Conservation (phyloP, 257 asterid species). For the Rubia yunnanensis region DNA sequence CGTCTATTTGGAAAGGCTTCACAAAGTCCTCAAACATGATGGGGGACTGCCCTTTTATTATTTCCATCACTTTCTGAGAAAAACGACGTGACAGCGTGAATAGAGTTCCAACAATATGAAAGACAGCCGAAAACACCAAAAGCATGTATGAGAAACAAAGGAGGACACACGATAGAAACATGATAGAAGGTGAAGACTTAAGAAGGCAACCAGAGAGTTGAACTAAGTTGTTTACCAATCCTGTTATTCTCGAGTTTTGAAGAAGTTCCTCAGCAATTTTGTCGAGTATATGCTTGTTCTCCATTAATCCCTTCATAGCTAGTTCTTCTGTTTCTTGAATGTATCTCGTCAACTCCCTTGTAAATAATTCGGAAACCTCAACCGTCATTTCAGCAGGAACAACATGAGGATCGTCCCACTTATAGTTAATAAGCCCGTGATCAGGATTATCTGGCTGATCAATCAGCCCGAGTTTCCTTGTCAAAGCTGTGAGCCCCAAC, state of each 20-base stretch:
- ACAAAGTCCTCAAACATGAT: slow-evolving; percentile 88
- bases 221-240: slow-evolving; percentile 46
- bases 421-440: slow-evolving; percentile 70
- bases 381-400: slow-evolving; percentile 77
- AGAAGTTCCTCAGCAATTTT: slow-evolving; percentile 55
- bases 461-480: slow-evolving; percentile 59
- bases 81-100: too few relatives aligned
- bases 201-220: slow-evolving; percentile 6
- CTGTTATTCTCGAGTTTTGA: slow-evolving; percentile 78
- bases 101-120: too few relatives aligned
- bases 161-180: neutral
- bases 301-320: slow-evolving; percentile 82
- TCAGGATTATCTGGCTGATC: slow-evolving; percentile 86
- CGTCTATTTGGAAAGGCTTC: slow-evolving; percentile 71
- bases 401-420: slow-evolving; percentile 96
- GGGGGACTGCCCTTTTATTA: slow-evolving; percentile 51
- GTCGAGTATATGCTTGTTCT: slow-evolving; percentile 72
- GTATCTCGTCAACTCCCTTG: slow-evolving; percentile 88
- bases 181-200: neutral
- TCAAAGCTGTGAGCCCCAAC: slow-evolving; percentile 87
- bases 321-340: slow-evolving; percentile 90
- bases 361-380: slow-evolving; percentile 91
- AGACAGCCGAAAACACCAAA: slow-evolving; percentile 2
- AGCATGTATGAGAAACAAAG: too few relatives aligned
- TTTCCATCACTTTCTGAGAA: slow-evolving; percentile 85